Base-by-base conservation (phyloP, 768 basidiomycete species). In the Nidula microcarpa region DNA sequence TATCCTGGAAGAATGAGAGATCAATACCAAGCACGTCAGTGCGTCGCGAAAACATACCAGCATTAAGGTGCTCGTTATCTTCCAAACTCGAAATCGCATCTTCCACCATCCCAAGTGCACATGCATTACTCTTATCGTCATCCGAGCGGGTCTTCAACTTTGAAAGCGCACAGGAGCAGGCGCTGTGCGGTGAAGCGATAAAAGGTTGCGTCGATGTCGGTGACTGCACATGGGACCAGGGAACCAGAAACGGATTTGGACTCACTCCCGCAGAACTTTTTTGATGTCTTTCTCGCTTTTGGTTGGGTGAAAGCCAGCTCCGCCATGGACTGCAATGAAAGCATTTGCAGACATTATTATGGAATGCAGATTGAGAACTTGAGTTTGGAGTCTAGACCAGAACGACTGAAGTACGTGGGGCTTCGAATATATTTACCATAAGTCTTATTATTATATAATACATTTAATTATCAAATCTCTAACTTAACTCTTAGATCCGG, bases 261-360 rank as follows among this genome's bases (percentile, higher is more conserved):
- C 70, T 68, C 60, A 87, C 87, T 69, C 73, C 68, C 76, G 74
- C 61, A 91, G 67, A 4, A 78, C 78, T 10, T 66, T 68, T 56
- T 85, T 87, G 37, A 87, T 70, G 35, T 74, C 71, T 30, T 73
- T 69, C 51, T 88, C 85, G 13, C 72, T 66, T 0, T 64, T 56
- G 45, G 62, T 68, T 6, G 73, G 63, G 58, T 91, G 88, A n/a
- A 72, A 65, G 3, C 90, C 91, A 30, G 91, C 91, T 33, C 91
- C 91, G 9, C 86, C 90, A 58, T 93, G 91, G 9, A 89, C 86
- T 2, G 81, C 82, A 53, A 90, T 67, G 23, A 23, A 23, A 23
- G 23, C 23, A 4, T 23, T 23, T 23, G 23, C 23, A 23, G 23
- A 23, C 23, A 23, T 23, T 23, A 23, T 2, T 23, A 23, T 23